A percentile compares a stretch with the other conserved stretches of the same genome.
Evolutionary conservation across 768 basidiomycete genomes (phyloP).

Genomic region (Boletus reticulatus): DNA sequence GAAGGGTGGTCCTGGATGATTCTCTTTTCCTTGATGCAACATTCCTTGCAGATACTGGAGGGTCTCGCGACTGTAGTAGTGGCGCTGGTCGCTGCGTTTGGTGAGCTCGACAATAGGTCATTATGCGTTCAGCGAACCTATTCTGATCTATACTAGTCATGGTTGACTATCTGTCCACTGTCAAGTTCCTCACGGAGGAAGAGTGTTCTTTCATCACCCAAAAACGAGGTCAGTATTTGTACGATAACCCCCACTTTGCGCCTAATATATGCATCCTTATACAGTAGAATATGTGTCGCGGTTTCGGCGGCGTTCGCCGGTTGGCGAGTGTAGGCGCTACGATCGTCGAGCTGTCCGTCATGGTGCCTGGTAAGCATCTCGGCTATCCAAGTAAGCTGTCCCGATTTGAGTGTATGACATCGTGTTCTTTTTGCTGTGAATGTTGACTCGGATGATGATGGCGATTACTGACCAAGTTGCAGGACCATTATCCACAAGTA

Average conservation of each 20-base stretch:
- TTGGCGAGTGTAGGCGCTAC: constrained; percentile 4
- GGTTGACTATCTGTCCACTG: constrained; percentile 1
- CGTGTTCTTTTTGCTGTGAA: constrained; percentile 2
- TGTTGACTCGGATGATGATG: neutral
- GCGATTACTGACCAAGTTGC: neutral
- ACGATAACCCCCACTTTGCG: neutral
- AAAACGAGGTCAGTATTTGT: neutral
- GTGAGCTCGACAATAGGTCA: neutral
- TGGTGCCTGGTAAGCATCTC: neutral
- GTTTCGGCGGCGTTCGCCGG: neutral
- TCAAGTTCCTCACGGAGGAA: neutral
- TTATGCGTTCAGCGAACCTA: neutral
- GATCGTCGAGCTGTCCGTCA: neutral
- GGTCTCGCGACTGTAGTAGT: neutral
- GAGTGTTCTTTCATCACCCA: neutral
- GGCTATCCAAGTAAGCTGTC: neutral
- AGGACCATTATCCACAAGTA: constrained; percentile 3
- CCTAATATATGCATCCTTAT: neutral
- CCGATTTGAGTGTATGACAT: constrained; percentile 1
- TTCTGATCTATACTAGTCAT: neutral
- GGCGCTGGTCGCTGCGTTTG: neutral
- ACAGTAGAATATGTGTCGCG: neutral
- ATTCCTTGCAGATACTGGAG: neutral
- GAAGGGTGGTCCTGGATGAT: constrained; percentile 6
- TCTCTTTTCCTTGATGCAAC: neutral